Percentiles rank a stretch among this genome's conserved stretches.
Conservation (phyloP, 495 filamentous ascomycete species). For the Penicillium arizonense region DNA sequence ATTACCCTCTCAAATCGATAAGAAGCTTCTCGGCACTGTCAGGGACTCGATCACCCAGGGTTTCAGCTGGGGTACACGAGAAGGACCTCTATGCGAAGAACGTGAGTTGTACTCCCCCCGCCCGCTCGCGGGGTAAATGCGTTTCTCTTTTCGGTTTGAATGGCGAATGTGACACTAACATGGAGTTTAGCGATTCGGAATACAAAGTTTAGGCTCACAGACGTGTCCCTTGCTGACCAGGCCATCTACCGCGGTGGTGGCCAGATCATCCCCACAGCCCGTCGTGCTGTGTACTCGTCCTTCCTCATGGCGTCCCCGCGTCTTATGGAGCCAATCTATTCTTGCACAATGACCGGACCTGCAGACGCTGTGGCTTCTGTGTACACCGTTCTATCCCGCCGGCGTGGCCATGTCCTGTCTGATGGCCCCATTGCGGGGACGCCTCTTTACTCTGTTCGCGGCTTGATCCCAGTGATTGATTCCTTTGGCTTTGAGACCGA, state of each 20-base stretch:
- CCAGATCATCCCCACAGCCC: conserved; percentile 93
- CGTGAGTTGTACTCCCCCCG: conserved; percentile 58
- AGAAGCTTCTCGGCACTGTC: conserved; percentile 81
- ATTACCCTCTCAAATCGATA: conserved; percentile 83
- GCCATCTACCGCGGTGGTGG: conserved; percentile 93
- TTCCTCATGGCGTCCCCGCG: conserved; percentile 97
- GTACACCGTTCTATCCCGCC: conserved; percentile 86
- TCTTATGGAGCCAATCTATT: conserved; percentile 94
- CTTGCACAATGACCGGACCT: conserved; percentile 87
- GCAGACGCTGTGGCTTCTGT: conserved; percentile 84
- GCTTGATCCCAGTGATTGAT: conserved; percentile 93
- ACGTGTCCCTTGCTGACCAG: conserved; percentile 81
- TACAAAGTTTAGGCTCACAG: conserved; percentile 91
- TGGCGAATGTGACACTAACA: conserved; percentile 14
- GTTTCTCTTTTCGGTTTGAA: not conserved
- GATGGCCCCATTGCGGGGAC: conserved; percentile 95
- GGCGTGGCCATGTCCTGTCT: conserved; percentile 87
- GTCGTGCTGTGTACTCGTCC: conserved; percentile 87
- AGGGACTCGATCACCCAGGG: conserved; percentile 91
- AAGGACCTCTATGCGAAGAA: conserved; percentile 97
- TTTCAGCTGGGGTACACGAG: conserved; percentile 91
- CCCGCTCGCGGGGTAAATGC: not conserved
- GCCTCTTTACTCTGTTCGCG: conserved; percentile 87
- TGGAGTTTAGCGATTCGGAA: conserved; percentile 77
- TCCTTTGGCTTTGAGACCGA: conserved; percentile 98